Evolutionary conservation across 2,329 filamentous ascomycete genomes (phyloP), one percentile per base, ranked within the genome.

Genomic region (Emergomyces orientalis): DNA sequence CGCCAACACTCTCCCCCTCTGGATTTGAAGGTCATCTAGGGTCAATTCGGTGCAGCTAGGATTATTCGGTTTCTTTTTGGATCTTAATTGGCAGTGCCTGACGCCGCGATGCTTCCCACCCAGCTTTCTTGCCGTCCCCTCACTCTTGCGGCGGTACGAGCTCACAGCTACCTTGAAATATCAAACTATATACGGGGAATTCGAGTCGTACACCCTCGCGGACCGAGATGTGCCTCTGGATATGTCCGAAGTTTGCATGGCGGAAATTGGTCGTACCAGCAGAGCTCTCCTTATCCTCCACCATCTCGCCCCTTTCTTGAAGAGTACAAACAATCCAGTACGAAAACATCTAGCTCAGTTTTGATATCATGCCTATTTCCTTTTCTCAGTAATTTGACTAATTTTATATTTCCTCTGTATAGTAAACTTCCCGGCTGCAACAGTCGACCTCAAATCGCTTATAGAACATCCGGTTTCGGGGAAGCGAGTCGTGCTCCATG

Each of bases 401-500:
- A 45, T 49, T 52, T n/a, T 25, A 30, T 17, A 37, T 13, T 52
- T 41, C 32, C n/a, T 68, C 52, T 3, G n/a, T 39, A 8, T 64
- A 81, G 79, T 83, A 62, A 70, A 74, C 54, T 82, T 82, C 54
- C 79, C 80, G 1, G 60, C 73, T 22, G 75, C 78, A 30, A 80
- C 74, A 25, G 72, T 72, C 74, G 76, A 74, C 55, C 75, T 78
- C 60, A 66, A 71, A 63, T 69, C 70, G 0, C 72, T 78, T 45
- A 65, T 75, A 41, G 65, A 70, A 5, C 62, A 72, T 54, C 72
- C 70, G 11, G 65, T 69, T 19, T 64, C 71, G 3, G 75, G 72
- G 6, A 69, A 78, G 8, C 70, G 76, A 25, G 79, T 88, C 39
- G 79, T 80, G 0, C 73, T 89, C 0, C 81, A 86, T 72, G 92